Evolutionary conservation across 495 filamentous ascomycete species (phyloP), one percentile per base, ranked within the genome.

Genomic region (Amorphotheca resinae): DNA sequence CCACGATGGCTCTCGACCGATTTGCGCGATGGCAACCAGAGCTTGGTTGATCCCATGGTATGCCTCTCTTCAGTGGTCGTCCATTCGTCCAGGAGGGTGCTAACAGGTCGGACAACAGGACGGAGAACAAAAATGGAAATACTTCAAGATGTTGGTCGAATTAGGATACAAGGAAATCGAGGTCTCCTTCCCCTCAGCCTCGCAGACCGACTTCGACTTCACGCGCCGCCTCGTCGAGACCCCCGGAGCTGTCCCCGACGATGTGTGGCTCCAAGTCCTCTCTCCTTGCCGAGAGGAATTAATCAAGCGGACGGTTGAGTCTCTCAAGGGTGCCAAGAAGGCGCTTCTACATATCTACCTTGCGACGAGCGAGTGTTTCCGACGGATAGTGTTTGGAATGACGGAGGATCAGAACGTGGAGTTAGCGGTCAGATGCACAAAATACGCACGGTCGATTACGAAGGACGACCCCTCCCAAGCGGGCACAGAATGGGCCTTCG

Each of bases 151-250:
- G 87, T 74, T 98, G 23, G 77, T 83, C 49, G 77, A 84, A 49
- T 79, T 95, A 37, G 91, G 91, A 48, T 96, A 95, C 70, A 96
- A 95, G 63, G 91, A 98, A 63, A 94, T 98, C 52, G 91, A 98
- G 61, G 80, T 95, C 9, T 93, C 87, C 1, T 96, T 94, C 64
- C 91, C 91, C 25, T 93, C 88, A 4, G 84, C 89, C 15, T 93
- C 85, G 21, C 80, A 93, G 62, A 93, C 79, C 53, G 91, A 96
- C 58, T 95, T 87, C 68, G 87, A 94, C 63, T 96, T 95, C 61
- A 95, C 88, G 22, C 77, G 84, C 38, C 77, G 81, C 46, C 67
- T 96, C 31, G 77, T 98, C 41, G 80, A 91, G 53, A 93, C 87
- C 9, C 84, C 87, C 4, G 87, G 84, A 22, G 72, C 76, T 4